Percentiles rank a stretch among this genome's conserved stretches.
phyloP scores from a whole-genome alignment of 2,329 filamentous ascomycete genomes.

The Coniochaeta sp. region DNA sequence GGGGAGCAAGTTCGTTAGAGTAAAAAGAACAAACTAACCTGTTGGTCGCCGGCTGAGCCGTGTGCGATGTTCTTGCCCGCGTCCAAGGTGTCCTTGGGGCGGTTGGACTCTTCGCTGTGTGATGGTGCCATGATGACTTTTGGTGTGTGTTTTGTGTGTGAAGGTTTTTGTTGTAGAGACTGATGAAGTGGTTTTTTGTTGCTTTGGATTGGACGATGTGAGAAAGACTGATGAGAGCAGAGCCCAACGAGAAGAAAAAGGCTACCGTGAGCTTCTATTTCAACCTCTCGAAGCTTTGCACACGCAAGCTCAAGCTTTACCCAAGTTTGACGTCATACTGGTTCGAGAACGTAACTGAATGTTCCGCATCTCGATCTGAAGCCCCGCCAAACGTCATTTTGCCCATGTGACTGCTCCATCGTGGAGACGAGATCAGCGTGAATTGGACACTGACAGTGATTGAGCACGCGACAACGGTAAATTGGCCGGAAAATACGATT shows the following conservation, averaged over 20 bases:
- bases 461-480: neutral
- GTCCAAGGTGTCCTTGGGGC: slow-evolving; percentile 37
- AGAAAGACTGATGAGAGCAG: neutral
- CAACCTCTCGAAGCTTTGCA: neutral
- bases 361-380: neutral
- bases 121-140: slow-evolving; percentile 33
- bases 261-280: neutral
- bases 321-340: neutral
- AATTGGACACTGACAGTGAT: too few species aligned
- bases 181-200: neutral
- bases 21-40: slow-evolving; percentile 25
- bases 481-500: neutral
- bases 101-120: slow-evolving; percentile 34
- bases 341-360: neutral
- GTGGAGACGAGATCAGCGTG: neutral
- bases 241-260: neutral
- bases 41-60: slow-evolving; percentile 26
- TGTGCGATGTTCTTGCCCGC: slow-evolving; percentile 33
- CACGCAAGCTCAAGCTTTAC: neutral
- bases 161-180: neutral
- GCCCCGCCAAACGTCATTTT: neutral
- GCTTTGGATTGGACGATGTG: neutral
- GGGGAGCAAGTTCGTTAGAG: too few species aligned
- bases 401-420: neutral
- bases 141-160: slow-evolving; percentile 1